Percentiles rank a stretch among this genome's conserved stretches.
These are phyloP conservation scores for Amaranthus hypochondriacus DNA, from an alignment of 148 eudicot genomes.

Conservation along the genomic window DNA sequence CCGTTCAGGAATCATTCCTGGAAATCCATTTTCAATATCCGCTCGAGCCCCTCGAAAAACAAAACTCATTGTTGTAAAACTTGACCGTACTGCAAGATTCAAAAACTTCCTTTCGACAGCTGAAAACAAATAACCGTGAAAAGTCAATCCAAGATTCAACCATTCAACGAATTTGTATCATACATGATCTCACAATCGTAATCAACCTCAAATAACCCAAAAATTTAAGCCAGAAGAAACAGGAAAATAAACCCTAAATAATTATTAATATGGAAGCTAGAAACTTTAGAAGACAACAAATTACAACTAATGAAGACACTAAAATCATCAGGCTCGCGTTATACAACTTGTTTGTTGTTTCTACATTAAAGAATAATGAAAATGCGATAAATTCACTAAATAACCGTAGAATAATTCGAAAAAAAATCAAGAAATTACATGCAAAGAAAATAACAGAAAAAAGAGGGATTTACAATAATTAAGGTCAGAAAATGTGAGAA, in stretches of 20 bases:
- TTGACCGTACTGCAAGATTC: constrained; percentile 16
- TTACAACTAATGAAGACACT: background rate
- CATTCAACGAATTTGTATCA: background rate
- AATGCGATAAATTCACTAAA: background rate
- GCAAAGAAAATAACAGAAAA: background rate
- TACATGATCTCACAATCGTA: constrained; percentile 3
- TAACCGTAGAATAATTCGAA: too few species aligned
- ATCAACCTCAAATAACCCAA: background rate
- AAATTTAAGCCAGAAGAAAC: too few species aligned
- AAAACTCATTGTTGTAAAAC: constrained; percentile 65
- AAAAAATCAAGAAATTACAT: background rate
- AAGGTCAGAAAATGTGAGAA: background rate
- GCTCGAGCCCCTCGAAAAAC: constrained; percentile 86
- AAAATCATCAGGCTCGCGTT: background rate
- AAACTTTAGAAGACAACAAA: background rate
- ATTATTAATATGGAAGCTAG: background rate
- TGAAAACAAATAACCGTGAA: constrained; percentile 4
- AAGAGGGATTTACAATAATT: constrained; percentile 11
- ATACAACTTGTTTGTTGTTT: background rate
- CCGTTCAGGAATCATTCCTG: constrained; percentile 75
- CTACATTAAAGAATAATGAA: background rate
- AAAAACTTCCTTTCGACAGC: background rate
- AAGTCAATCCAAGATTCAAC: background rate
- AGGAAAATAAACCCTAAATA: background rate
- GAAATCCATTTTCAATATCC: constrained; percentile 77